Percentiles rank a stretch among this genome's conserved stretches.
These are phyloP conservation scores for Phalaenopsis hybrid DNA, from an alignment of 116 monocot species.

Conservation along the genomic window DNA sequence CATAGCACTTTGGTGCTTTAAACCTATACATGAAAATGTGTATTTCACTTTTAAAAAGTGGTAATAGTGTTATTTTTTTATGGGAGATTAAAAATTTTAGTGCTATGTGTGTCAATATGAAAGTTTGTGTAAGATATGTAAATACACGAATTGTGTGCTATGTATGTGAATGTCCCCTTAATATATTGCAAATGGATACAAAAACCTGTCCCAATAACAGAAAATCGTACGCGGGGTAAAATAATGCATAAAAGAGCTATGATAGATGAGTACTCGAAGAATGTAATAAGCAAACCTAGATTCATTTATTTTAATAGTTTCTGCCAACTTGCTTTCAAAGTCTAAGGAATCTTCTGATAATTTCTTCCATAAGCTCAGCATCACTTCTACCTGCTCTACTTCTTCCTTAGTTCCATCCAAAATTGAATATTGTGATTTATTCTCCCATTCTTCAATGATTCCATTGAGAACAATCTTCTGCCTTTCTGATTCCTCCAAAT, in stretches of 20 bases:
- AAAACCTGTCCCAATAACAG: neutral
- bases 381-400: slow-evolving; percentile 32
- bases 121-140: too few relatives aligned
- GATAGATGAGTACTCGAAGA: neutral
- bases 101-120: too few relatives aligned
- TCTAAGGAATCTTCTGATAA: slow-evolving; percentile 33
- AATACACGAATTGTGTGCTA: too few relatives aligned
- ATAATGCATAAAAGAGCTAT: neutral
- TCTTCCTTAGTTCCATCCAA: slow-evolving; percentile 23
- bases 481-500: slow-evolving; percentile 40
- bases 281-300: slow-evolving; percentile 26
- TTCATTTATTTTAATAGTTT: slow-evolving; percentile 28
- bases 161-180: too few relatives aligned
- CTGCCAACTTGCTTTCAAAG: slow-evolving; percentile 28
- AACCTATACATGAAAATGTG: too few relatives aligned
- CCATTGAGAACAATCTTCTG: slow-evolving; percentile 19
- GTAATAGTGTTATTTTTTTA: too few relatives aligned
- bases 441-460: slow-evolving; percentile 29
- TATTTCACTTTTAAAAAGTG: too few relatives aligned
- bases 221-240: neutral
- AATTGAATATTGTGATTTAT: slow-evolving; percentile 17
- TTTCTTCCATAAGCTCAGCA: slow-evolving; percentile 19
- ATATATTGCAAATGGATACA: neutral
- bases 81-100: too few relatives aligned
- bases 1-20: too few relatives aligned